phyloP scores from a whole-genome alignment of 345 rosid species.

The Eutrema heterophyllum region DNA sequence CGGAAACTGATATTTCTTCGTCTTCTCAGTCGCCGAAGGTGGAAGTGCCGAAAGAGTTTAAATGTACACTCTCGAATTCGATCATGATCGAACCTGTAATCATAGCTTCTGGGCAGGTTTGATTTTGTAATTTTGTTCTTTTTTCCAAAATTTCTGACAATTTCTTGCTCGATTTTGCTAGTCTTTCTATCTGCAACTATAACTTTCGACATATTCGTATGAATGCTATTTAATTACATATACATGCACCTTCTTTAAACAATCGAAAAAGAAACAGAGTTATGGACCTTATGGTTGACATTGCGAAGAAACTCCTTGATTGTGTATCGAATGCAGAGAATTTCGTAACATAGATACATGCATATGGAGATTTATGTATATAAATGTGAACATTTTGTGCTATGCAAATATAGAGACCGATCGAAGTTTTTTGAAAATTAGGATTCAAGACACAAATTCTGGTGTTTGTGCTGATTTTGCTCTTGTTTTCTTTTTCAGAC shows the following conservation, averaged over 20 bases:
- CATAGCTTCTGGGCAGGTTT: constrained; percentile 52
- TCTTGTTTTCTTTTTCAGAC: constrained; percentile 37
- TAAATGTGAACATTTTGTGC: no score
- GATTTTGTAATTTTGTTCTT: neutral
- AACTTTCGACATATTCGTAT: neutral
- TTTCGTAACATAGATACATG: no score
- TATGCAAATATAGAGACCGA: no score
- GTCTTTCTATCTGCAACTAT: neutral
- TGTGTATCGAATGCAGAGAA: neutral
- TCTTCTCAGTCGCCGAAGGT: neutral
- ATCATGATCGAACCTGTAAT: constrained; percentile 47
- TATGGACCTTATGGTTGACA: neutral
- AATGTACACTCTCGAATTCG: constrained; percentile 8
- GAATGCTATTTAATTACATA: neutral
- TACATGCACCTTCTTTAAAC: neutral
- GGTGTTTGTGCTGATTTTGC: constrained; percentile 2
- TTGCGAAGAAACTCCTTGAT: neutral
- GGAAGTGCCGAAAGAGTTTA: constrained; percentile 18
- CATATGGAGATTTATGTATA: no score
- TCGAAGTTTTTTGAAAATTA: no score
- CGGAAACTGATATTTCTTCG: neutral
- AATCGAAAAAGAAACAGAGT: constrained; percentile 1
- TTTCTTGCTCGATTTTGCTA: neutral
- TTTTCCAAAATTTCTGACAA: neutral
- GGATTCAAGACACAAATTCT: neutral